phyloP scores from a whole-genome alignment of 169 alveolate species.

The Eimeria zaria region DNA sequence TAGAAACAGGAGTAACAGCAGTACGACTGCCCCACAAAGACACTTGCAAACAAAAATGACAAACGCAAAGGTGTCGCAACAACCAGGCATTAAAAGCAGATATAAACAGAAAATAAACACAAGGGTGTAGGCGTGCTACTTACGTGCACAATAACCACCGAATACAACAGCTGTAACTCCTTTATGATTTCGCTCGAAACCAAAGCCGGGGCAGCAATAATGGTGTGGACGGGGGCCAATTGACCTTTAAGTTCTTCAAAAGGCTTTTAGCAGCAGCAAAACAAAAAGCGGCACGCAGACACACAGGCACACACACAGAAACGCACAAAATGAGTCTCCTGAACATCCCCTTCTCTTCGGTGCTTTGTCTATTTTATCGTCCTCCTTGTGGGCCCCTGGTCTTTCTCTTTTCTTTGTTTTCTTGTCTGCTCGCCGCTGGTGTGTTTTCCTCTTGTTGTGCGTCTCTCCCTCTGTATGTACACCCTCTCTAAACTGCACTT shows the following conservation, averaged over 20 bases:
- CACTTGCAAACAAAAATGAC: neutral
- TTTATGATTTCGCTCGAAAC: conserved; percentile 59
- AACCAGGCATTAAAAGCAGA: neutral
- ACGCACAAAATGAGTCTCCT: too few relatives aligned
- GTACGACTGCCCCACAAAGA: neutral
- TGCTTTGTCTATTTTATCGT: too few relatives aligned
- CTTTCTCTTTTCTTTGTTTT: too few relatives aligned
- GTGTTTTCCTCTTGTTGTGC: neutral
- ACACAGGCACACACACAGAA: too few relatives aligned
- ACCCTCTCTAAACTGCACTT: neutral
- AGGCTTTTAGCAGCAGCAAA: neutral
- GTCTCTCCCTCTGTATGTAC: too few relatives aligned
- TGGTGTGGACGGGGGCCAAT: conserved; percentile 46
- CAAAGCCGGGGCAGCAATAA: conserved; percentile 63
- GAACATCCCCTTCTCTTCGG: neutral
- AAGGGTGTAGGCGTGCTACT: neutral
- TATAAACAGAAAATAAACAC: neutral
- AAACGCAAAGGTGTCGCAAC: neutral
- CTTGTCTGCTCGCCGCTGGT: too few relatives aligned
- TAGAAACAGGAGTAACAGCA: neutral
- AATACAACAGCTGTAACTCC: conserved; percentile 57
- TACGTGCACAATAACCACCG: conserved; percentile 61
- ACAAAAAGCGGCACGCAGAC: neutral
- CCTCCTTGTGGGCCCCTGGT: too few relatives aligned
- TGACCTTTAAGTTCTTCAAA: conserved; percentile 45